Base-by-base conservation (phyloP, 1,284 basidiomycete species). In the Trametes sp. region DNA sequence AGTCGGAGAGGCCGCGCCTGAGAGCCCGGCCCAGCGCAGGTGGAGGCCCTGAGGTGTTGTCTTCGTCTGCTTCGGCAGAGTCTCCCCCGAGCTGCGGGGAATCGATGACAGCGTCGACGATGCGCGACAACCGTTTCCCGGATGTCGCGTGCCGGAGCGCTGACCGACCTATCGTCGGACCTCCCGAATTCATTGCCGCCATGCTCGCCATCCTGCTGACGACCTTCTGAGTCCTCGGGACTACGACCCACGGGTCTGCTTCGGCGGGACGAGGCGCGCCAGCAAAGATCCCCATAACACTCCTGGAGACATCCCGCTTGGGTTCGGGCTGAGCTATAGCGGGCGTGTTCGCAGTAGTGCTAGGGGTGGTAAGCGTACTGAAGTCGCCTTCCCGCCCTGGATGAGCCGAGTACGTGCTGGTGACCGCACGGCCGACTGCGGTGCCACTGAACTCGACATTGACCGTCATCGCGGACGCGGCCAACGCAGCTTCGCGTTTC, bases 401-500 rank as follows among this genome's bases (percentile, higher is more conserved):
- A 56, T 77, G 73, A 16, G 76, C 77, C 16, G 79, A 75, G 59
- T 79, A 76, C 29, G 85, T 81, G 66, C 82, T 87, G 16, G 90
- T 89, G n/a, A 89, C 85, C 0, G 92, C 87, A 60, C 90, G 82
- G 19, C 93, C 88, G 9, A 88, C 84, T 19, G 90, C 92, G 1
- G 85, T 78, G 2, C 91, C 90, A 6, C 89, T 93, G 77, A 97
- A 97, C 79, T 97, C 95, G 57, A 98, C 95, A 63, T 94, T 96
- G 69, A 98, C 94, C 0, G 93, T 95, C 35, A 92, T 95, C 0
- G 92, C 84, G 21, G 92, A 93, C 4, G 96, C 93, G 6, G 90
- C 88, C 24, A 94, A 84, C 19, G 92, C 93, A 0, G 95, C 89
- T 1, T 87, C 86, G 23, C 90, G 82, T 74, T 97, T 98, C 0